Percentiles rank a stretch among this genome's conserved stretches.
Evolutionary conservation across 441 rosid species (phyloP).

Genomic region (Erodium texanum): DNA sequence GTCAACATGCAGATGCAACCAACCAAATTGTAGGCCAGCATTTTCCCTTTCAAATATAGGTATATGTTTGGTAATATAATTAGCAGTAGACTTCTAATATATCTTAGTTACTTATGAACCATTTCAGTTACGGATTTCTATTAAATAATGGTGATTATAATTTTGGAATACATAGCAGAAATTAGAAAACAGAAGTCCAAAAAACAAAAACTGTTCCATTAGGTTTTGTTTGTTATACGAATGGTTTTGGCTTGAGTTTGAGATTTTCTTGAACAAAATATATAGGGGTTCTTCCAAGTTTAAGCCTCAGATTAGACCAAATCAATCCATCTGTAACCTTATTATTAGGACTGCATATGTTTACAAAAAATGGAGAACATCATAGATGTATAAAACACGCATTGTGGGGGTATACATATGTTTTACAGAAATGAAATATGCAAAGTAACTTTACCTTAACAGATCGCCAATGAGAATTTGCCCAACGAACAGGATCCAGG

Average conservation of each 20-base stretch:
- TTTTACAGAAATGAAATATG: not conserved
- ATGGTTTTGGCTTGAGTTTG: too few relatives aligned
- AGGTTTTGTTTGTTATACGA: too few relatives aligned
- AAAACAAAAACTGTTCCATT: too few relatives aligned
- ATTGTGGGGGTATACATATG: not conserved
- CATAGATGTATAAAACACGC: not conserved
- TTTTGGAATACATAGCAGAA: too few relatives aligned
- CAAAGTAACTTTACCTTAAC: conserved; percentile 51
- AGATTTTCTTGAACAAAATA: too few relatives aligned
- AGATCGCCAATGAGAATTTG: conserved; percentile 94
- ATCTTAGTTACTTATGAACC: not conserved
- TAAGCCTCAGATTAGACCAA: not conserved
- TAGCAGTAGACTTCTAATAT: not conserved
- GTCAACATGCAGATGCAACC: not conserved
- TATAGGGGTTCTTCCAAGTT: not conserved
- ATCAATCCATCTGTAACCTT: not conserved
- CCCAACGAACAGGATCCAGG: conserved; percentile 75
- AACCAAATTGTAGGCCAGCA: not conserved
- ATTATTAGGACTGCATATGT: not conserved
- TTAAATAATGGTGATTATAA: too few relatives aligned
- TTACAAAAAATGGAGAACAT: not conserved
- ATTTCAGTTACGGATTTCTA: not conserved
- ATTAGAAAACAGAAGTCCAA: too few relatives aligned
- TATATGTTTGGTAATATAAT: not conserved
- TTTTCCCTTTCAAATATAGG: too few relatives aligned